phyloP scores from a whole-genome alignment of 2,329 filamentous ascomycete genomes.

The Tolypocladium ovalisporum region DNA sequence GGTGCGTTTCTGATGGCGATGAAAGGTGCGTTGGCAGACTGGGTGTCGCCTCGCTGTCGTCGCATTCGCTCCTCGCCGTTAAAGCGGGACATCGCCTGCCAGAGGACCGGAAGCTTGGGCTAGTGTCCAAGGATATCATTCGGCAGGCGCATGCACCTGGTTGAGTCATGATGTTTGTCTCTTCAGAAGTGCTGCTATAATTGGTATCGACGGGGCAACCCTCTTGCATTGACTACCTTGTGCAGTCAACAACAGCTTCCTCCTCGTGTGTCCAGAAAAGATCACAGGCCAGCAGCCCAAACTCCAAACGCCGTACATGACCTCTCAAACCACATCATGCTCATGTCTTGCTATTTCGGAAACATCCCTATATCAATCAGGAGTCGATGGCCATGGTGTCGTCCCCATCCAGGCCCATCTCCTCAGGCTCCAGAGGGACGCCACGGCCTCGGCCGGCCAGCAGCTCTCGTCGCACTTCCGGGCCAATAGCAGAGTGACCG shows the following conservation, averaged over 20 bases:
- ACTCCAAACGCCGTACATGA: slow-evolving; percentile 11
- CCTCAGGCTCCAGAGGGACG: slow-evolving; percentile 49
- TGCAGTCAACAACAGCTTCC: background rate
- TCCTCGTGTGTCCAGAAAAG: background rate
- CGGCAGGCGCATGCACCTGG: background rate
- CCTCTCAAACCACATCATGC: slow-evolving; percentile 3
- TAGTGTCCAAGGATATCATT: background rate
- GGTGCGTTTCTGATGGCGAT: background rate
- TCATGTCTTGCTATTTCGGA: background rate
- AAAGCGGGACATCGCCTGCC: background rate
- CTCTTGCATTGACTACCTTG: background rate
- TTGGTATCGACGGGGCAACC: background rate
- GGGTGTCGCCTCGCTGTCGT: background rate
- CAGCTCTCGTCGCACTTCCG: slow-evolving; percentile 81
- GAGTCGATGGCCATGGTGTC: slow-evolving; percentile 78
- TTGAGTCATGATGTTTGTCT: background rate
- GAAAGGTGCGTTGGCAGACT: too few species aligned
- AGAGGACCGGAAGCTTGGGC: background rate
- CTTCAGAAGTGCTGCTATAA: background rate
- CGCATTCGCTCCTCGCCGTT: background rate
- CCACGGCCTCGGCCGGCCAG: slow-evolving; percentile 81
- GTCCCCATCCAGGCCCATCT: slow-evolving; percentile 56
- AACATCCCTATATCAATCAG: slow-evolving; percentile 5
- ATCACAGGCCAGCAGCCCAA: background rate
- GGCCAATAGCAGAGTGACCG: slow-evolving; percentile 80